Base-by-base conservation (phyloP, 805 yeast genomes). In the Zygosaccharomyces gambellarensis region DNA sequence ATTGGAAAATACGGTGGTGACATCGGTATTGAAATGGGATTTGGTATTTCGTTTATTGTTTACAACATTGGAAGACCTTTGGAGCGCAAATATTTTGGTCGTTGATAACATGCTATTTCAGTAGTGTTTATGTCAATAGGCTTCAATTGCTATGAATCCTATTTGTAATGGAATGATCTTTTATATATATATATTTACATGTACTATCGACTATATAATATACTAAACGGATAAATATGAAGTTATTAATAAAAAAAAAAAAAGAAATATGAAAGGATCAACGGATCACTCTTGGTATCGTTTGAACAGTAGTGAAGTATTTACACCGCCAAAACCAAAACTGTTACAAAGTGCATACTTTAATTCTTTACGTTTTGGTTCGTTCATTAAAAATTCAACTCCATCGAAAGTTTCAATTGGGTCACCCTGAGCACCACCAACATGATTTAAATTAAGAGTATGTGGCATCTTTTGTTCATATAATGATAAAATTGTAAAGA, bases 291-390 rank as follows among this genome's bases (percentile, higher is more conserved):
- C 45, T 21, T 42, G 38, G 49, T 52, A 68, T 51, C 68, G 73
- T 29, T 72, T 71, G 54, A 83, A 78, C 39, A 82, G 74, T 2
- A 94, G 61, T 2, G 95, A 77, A 5, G 95, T 84, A 66, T 94
- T 94, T 4, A 95, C 88, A 7, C 99, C 99, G 6, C 99, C 99
- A 71, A 94, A 94, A 0, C 99, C 99, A 70, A 95, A 92, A 58
- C 97, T 88, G 62, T 94, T 94, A 43, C 89, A 80, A 58, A 94
- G 53, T 0, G 92, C 97, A 54, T 78, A 75, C 3, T 76, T 60
- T 3, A 86, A 63, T 22, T 65, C 71, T 11, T 56, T 45, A 39
- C 71, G 60, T n/a, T 67, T 59, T 8, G 85, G 73, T 10, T 60
- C 54, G 30, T 78, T 70, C 1, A 79, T 76, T 5, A 85, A 83